phyloP scores from a whole-genome alignment of 176 grass and related monocot species.

The Ampelocalamus luodianensis region DNA sequence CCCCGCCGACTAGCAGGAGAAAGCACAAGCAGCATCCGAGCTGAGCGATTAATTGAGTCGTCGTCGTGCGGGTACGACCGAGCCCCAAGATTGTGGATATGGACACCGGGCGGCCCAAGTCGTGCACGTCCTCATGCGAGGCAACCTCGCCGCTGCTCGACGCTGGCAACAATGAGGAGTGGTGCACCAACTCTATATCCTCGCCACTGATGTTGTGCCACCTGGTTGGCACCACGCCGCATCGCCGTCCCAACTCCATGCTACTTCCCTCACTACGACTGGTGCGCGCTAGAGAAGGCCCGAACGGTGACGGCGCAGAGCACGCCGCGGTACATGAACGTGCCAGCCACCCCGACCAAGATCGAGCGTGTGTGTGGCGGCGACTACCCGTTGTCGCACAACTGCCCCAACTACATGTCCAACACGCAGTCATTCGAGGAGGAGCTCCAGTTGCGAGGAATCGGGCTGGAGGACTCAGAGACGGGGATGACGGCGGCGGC shows the following conservation, averaged over 20 bases:
- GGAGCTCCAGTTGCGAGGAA: too few relatives aligned
- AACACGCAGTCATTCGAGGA: constrained; percentile 92
- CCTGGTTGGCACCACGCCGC: constrained; percentile 30
- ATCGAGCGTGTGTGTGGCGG: constrained; percentile 44
- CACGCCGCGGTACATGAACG: constrained; percentile 72
- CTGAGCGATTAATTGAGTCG: constrained; percentile 50
- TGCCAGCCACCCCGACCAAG: constrained; percentile 69
- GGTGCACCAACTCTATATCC: constrained; percentile 42
- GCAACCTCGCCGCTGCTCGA: constrained; percentile 54
- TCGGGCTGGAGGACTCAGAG: too few relatives aligned
- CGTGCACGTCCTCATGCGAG: constrained; percentile 67
- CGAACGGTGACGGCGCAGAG: constrained; percentile 82
- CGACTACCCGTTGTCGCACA: constrained; percentile 34
- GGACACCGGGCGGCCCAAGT: constrained; percentile 77
- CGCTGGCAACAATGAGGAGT: constrained; percentile 40
- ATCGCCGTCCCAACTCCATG: constrained; percentile 58
- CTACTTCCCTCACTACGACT: constrained; percentile 66
- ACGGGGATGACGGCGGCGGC: too few relatives aligned
- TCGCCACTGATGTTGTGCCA: constrained; percentile 53
- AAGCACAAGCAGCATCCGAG: too few relatives aligned
- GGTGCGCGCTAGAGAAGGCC: constrained; percentile 60
- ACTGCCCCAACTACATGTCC: constrained; percentile 79
- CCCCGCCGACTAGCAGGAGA: too few relatives aligned
- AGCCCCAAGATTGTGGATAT: constrained; percentile 98
- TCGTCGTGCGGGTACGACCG: constrained; percentile 69